A percentile compares a stretch with the other conserved stretches of the same genome.
These are phyloP conservation scores for Physaria fendleri DNA, from an alignment of 345 rosid species.

Conservation along the genomic window DNA sequence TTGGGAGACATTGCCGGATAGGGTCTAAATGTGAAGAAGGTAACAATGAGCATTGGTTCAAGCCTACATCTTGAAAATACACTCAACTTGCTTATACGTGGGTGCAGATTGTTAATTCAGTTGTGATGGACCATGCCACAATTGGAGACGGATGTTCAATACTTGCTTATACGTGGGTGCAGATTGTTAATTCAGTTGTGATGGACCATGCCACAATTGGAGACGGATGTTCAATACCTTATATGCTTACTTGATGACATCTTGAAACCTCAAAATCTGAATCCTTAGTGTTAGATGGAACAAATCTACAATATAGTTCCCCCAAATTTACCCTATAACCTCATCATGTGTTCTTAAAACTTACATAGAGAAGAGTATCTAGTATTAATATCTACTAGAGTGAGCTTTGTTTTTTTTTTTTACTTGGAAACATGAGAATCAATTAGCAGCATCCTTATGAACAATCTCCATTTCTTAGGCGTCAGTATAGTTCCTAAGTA, in stretches of 20 bases:
- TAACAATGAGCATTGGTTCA: slow-evolving; percentile 22
- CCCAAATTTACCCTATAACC: too few species aligned
- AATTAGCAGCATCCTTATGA: slow-evolving; percentile 31
- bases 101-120: slow-evolving; percentile 78
- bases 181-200: slow-evolving; percentile 17
- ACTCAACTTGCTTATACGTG: neutral
- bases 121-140: slow-evolving; percentile 83
- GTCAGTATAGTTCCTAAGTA: slow-evolving; percentile 61
- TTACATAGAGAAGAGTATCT: too few species aligned
- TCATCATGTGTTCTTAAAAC: too few species aligned
- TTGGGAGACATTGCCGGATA: slow-evolving; percentile 94
- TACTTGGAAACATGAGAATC: neutral
- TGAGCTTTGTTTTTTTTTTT: too few species aligned
- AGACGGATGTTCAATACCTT: neutral
- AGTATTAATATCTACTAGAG: too few species aligned
- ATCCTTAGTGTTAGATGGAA: too few species aligned
- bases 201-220: too few species aligned
- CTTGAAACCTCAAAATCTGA: too few species aligned
- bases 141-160: slow-evolving; percentile 90
- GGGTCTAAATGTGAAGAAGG: slow-evolving; percentile 99
- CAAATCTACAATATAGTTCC: too few species aligned
- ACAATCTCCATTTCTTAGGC: slow-evolving; percentile 54
- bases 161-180: slow-evolving; percentile 65
- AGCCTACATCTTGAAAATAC: neutral
- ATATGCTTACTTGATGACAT: neutral